These are phyloP conservation scores for Tricholoma saponaceum DNA, from an alignment of 768 basidiomycete species.

Conservation along the genomic window DNA sequence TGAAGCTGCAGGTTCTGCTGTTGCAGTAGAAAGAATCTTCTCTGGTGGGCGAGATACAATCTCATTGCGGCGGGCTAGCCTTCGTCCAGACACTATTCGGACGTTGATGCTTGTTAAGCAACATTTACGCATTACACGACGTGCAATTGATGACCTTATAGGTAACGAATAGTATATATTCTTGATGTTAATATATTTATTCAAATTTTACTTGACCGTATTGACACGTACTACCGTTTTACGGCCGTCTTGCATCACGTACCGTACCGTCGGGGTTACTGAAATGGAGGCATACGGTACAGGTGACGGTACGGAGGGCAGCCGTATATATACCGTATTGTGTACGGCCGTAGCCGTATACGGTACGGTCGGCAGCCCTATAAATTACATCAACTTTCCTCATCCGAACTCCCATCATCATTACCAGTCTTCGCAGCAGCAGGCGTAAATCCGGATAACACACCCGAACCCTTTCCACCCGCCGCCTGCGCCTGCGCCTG, in stretches of 20 bases:
- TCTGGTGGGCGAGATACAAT: slow-evolving; percentile 9
- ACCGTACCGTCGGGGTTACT: neutral
- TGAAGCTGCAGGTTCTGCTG: slow-evolving; percentile 5
- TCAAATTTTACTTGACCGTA: neutral
- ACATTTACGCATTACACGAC: too few species aligned
- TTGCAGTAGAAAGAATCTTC: slow-evolving; percentile 10
- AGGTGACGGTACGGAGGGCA: neutral
- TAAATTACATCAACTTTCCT: slow-evolving; percentile 50
- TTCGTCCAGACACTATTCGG: slow-evolving; percentile 9
- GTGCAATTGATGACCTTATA: neutral
- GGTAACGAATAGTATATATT: neutral
- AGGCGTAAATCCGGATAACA: slow-evolving; percentile 47
- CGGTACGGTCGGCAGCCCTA: neutral
- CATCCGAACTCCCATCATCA: slow-evolving; percentile 37
- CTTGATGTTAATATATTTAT: neutral
- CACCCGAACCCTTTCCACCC: slow-evolving; percentile 26
- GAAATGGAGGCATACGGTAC: neutral
- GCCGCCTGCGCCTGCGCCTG: slow-evolving; percentile 37
- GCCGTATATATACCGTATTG: neutral
- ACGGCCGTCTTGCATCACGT: neutral
- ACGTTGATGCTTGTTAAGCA: neutral
- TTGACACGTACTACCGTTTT: neutral
- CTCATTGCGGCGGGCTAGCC: slow-evolving; percentile 10
- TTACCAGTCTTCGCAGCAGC: slow-evolving; percentile 22
- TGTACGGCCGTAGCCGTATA: neutral